Base-by-base conservation (phyloP, 1,284 basidiomycete species). In the Rhodotorula sp. region DNA sequence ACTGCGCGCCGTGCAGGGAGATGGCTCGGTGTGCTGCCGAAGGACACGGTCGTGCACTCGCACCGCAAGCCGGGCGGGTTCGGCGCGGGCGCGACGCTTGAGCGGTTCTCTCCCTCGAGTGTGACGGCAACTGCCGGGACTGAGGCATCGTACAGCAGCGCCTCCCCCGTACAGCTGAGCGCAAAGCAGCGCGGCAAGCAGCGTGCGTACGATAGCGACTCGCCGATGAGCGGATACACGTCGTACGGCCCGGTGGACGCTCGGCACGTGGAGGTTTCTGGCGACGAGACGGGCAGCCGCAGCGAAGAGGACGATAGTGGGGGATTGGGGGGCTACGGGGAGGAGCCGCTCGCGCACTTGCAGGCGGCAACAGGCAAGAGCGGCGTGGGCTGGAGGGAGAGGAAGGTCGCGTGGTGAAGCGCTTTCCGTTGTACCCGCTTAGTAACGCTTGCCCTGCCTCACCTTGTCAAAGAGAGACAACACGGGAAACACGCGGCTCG, bases 21-120 rank as follows among this genome's bases (percentile, higher is more conserved):
- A 25, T 67, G 70, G 62, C 36, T 67, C n/a, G 66, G 67, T 21
- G 58, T 62, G 17, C 55, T 67, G 22, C 22, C 51, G 27, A 67
- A 64, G 21, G 36, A 44, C 15, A 36, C 41, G 19, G 22, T 9
- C 53, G n/a, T 15, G 10, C 29, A 5, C 29, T 4, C 12, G 5
- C 25, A 25, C 9, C 48, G 48, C 48, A n/a, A 13, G 27, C 27
- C 9, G 29, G 55, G 44, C 19, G 59, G 60, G 60, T 37, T 34
- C 34, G 53, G 44, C 50, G 10, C 44, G 34, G 66, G 66, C 34
- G 66, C 60, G 36, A 62, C 17, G 34, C 27, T 67, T 15, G 66
- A 62, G 60, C 55, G 37, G 19, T 44, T 61, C 12, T 25, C 58
- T 21, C 39, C 58, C 5, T 22, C 25, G 37, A 12, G 25, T 1